Evolutionary conservation across 345 rosid species (phyloP), one percentile per base, ranked within the genome.

Genomic region (Citrus cavaleriei): DNA sequence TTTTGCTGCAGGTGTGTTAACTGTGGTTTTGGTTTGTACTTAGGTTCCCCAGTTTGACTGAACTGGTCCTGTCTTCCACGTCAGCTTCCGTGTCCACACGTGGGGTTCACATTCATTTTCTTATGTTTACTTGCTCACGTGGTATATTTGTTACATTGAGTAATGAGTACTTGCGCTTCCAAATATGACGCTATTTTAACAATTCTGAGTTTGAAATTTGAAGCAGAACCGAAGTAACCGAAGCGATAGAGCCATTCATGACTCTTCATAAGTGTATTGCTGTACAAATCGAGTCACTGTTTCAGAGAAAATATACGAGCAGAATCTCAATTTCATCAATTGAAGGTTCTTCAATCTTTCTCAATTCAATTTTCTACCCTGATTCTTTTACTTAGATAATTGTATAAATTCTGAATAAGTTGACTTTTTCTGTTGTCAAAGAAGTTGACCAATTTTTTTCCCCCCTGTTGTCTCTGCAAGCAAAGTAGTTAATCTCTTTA

Each of bases 121-220:
- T 2, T 30, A 32, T 9, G 19, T 22, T 5, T 21, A 2, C 69
- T 34, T 68, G 54, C 54, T 2, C 54, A 38, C 54, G 30, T 68
- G 71, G 54, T 12, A 2, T 40, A 2, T 68, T 9, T n/a, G 57
- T 4, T 1, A 51, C 6, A 5, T 4, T 38, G 9, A 64, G 68
- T 32, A 2, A 0, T 38, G 35, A 64, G 68, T 7, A 14, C 1
- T 16, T 51, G 40, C 21, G 37, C 1, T 6, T 35, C 37, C 37
- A 35, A 35, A 22, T 6, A 32, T 64, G 7, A 38, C 38, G 71
- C 54, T 32, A 62, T 21, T 78, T 78, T 62, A 51, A 18, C 4
- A 51, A 54, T 19, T 16, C 7, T 5, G 64, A 70, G 63, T 78
- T 82, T 66, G 67, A 82, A 78, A 74, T 78, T 82, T 71, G 82